phyloP scores from a whole-genome alignment of 2,329 filamentous ascomycete species.

The Tolypocladium album region DNA sequence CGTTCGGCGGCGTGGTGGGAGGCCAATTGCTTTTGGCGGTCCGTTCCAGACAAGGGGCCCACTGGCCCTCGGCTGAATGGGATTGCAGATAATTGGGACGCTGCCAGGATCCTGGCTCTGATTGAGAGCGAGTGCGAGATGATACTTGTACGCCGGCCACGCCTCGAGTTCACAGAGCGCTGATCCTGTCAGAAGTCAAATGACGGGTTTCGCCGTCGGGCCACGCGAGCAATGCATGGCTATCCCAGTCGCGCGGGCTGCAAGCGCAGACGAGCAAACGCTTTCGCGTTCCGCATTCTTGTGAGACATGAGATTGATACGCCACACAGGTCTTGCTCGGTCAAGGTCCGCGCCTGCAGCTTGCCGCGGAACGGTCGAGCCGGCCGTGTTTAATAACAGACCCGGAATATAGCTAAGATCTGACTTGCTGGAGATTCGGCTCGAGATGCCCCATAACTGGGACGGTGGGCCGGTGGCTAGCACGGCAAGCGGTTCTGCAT shows the following conservation, averaged over 20 bases:
- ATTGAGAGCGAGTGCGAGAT: background rate
- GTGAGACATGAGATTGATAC: background rate
- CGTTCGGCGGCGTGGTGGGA: background rate
- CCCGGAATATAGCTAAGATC: background rate
- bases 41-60: background rate
- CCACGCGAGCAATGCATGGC: background rate
- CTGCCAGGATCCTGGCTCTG: background rate
- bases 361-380: background rate
- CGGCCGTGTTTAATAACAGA: background rate
- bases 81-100: too few relatives aligned
- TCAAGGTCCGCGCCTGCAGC: background rate
- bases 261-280: too few relatives aligned
- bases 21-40: background rate
- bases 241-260: background rate
- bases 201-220: background rate
- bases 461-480: background rate
- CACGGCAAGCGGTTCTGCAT: background rate
- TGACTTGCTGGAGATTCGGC: background rate
- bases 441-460: background rate
- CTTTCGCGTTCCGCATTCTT: background rate
- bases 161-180: background rate
- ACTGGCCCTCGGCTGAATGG: background rate
- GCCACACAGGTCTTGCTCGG: background rate
- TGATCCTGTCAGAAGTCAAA: background rate
- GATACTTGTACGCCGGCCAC: too few relatives aligned